Conservation (phyloP, 352 stramenopile species). For the Ophiocytium majus region DNA sequence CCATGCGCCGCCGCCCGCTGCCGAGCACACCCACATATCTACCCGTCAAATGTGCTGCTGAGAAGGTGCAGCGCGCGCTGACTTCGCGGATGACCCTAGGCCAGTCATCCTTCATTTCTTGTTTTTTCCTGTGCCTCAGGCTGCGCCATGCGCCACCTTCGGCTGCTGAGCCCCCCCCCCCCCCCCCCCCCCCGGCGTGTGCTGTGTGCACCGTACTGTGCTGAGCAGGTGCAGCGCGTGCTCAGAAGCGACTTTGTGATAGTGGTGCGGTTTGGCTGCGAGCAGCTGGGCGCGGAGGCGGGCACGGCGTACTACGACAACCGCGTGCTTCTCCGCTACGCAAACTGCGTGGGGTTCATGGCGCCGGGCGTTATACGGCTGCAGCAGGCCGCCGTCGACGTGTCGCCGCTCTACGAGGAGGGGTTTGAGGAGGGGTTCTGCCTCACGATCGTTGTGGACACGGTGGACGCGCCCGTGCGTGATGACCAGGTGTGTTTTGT, state of each 20-base stretch:
- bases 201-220: too few species aligned
- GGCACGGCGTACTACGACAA: conserved; percentile 15
- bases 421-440: neutral
- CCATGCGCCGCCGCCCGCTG: too few species aligned
- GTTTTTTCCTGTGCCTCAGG: too few species aligned
- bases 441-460: conserved; percentile 2
- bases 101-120: too few species aligned
- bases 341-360: conserved; percentile 42
- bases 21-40: too few species aligned
- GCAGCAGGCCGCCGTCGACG: neutral
- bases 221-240: conserved; percentile 29
- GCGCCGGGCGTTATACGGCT: conserved; percentile 20
- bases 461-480: neutral
- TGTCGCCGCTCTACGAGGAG: neutral
- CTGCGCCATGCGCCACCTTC: too few species aligned
- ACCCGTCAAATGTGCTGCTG: too few species aligned
- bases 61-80: too few species aligned
- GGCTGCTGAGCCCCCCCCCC: too few species aligned
- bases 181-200: too few species aligned
- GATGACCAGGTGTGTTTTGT: neutral
- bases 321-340: conserved; percentile 50
- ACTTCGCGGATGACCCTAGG: too few species aligned
- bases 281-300: neutral
- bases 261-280: conserved; percentile 39
- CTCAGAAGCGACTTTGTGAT: conserved; percentile 50